Evolutionary conservation across 805 yeast species (phyloP).

Genomic region (Schwanniomyces yamadae): DNA sequence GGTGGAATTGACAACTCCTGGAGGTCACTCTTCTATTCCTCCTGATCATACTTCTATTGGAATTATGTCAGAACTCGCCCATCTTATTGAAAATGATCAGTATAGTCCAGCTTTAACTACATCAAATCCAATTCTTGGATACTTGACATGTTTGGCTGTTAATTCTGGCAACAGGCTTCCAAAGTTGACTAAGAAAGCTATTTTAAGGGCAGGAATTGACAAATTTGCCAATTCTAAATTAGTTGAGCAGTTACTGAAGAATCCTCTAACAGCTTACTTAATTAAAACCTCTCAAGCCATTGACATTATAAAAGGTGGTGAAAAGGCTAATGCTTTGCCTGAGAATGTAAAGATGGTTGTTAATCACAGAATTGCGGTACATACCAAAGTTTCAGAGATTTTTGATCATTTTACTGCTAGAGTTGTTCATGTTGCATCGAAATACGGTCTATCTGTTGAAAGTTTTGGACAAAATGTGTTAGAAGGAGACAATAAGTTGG

Average conservation of each 20-base stretch:
- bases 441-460: slow-evolving; percentile 30
- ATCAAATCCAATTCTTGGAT: slow-evolving; percentile 58
- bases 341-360: slow-evolving; percentile 31
- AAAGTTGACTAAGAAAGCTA: slow-evolving; percentile 23
- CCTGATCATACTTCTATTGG: slow-evolving; percentile 83
- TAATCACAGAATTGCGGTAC: slow-evolving; percentile 38
- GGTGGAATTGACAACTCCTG: slow-evolving; percentile 56
- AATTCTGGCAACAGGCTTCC: slow-evolving; percentile 30
- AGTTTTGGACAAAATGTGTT: slow-evolving; percentile 28
- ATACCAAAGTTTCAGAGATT: slow-evolving; percentile 23
- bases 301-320: slow-evolving; percentile 39
- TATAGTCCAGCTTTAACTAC: slow-evolving; percentile 45
- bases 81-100: slow-evolving; percentile 57
- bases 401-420: slow-evolving; percentile 20
- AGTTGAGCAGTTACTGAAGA: slow-evolving; percentile 18
- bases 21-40: slow-evolving; percentile 79
- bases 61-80: slow-evolving; percentile 57
- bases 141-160: slow-evolving; percentile 64
- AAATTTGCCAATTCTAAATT: slow-evolving; percentile 33
- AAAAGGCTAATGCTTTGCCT: slow-evolving; percentile 42
- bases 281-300: slow-evolving; percentile 38
- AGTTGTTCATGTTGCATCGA: slow-evolving; percentile 27
- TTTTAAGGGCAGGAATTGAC: slow-evolving; percentile 36
- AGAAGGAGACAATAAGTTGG: slow-evolving; percentile 18
- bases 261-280: slow-evolving; percentile 24